These are phyloP conservation scores for Thamnidium elegans DNA, from an alignment of 192 early-diverging fungal species.

Conservation along the genomic window DNA sequence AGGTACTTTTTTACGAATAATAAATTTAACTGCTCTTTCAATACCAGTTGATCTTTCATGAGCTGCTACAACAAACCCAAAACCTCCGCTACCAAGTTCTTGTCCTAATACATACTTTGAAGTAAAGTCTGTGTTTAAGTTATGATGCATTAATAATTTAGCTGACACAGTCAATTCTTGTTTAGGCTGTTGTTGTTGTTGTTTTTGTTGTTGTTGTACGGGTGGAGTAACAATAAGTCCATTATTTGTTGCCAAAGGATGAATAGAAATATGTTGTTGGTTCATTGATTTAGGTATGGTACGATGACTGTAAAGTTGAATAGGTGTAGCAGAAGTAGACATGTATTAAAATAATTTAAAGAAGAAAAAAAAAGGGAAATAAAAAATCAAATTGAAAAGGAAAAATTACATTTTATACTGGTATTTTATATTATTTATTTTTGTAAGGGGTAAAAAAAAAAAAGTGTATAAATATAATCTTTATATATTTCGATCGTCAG, in stretches of 20 bases:
- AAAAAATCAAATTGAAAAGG: too few species aligned
- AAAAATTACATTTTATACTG: too few species aligned
- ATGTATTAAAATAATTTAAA: too few species aligned
- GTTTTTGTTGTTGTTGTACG: background rate
- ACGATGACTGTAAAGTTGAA: conserved; percentile 15
- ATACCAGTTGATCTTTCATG: conserved; percentile 43
- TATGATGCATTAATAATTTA: conserved; percentile 8
- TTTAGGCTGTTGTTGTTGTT: background rate
- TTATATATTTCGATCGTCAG: too few species aligned
- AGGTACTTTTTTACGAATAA: conserved; percentile 54
- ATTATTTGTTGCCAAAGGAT: background rate
- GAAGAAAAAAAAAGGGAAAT: too few species aligned
- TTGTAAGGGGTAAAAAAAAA: too few species aligned
- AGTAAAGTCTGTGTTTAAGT: conserved; percentile 1
- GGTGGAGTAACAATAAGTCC: background rate
- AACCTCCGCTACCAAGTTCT: conserved; percentile 68
- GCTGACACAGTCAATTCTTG: conserved; percentile 1
- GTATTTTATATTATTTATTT: too few species aligned
- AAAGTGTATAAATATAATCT: too few species aligned
- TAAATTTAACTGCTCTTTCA: conserved; percentile 77
- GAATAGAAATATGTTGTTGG: background rate
- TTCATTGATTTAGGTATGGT: background rate
- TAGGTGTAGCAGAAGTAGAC: conserved; percentile 8
- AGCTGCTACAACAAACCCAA: conserved; percentile 66
- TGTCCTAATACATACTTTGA: conserved; percentile 30